Percentiles rank a stretch among this genome's conserved stretches.
Evolutionary conservation across 1,284 basidiomycete species (phyloP).

Genomic region (Irpex rosettiformis): DNA sequence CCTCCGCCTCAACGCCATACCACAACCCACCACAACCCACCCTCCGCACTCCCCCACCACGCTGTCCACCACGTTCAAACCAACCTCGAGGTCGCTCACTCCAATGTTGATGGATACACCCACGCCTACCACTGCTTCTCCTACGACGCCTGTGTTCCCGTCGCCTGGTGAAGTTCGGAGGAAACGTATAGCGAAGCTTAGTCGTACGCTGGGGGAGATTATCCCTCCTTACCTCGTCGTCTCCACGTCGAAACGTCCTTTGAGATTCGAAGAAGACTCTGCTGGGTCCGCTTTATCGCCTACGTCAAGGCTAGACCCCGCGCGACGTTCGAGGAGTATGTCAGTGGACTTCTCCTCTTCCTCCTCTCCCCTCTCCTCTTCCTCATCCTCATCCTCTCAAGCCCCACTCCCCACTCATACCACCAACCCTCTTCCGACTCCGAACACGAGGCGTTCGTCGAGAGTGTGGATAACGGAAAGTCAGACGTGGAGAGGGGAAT

Average conservation of each 20-base stretch:
- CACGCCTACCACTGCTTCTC: slow-evolving; percentile 16
- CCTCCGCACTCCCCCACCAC: slow-evolving; percentile 18
- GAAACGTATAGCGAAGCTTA: slow-evolving; percentile 45
- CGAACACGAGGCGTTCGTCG: too few relatives aligned
- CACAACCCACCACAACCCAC: background rate
- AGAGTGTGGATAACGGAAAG: slow-evolving; percentile 25
- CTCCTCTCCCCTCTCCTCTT: background rate
- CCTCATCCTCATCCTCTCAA: slow-evolving; percentile 10
- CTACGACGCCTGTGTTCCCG: slow-evolving; percentile 23
- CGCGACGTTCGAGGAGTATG: slow-evolving; percentile 16
- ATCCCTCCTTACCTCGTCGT: slow-evolving; percentile 50
- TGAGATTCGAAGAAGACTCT: background rate
- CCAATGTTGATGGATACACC: too few relatives aligned
- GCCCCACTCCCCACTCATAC: too few relatives aligned
- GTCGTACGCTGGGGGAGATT: slow-evolving; percentile 50
- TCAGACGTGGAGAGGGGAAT: slow-evolving; percentile 28
- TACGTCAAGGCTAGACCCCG: background rate
- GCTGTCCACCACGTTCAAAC: slow-evolving; percentile 12
- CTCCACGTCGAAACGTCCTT: slow-evolving; percentile 27
- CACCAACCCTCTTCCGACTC: too few relatives aligned
- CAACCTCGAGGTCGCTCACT: slow-evolving; percentile 17
- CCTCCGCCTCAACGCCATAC: slow-evolving; percentile 24
- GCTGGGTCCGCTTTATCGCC: too few relatives aligned
- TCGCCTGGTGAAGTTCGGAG: slow-evolving; percentile 26
- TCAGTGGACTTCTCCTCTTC: slow-evolving; percentile 20